Base-by-base conservation (phyloP, 2,329 filamentous ascomycete species). In the Colletotrichum sp. region DNA sequence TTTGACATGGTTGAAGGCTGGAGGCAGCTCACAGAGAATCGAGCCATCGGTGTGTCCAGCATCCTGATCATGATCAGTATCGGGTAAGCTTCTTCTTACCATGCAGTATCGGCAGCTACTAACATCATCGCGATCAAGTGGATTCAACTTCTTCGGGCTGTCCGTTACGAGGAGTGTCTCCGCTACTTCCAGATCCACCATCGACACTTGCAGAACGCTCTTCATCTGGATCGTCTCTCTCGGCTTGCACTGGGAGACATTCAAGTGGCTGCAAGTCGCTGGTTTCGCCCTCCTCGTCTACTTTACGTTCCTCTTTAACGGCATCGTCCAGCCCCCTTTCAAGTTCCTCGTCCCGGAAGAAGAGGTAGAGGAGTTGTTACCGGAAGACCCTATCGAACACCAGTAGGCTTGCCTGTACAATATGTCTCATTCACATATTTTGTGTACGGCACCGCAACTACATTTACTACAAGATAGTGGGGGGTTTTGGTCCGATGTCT, bases 191-290 rank as follows among this genome's bases (percentile, higher is more conserved):
- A 92, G 97, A 76, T 98, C 95, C 36, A 98, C 96, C 36, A 98
- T 99, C 80, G 97, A 99, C 84, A 99, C 97, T 1, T 98, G 96
- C 88, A 93, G 96, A 55, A 99, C 97, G 0, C 91, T 99, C 2
- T 98, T 99, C 86, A 98, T 99, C 85, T 99, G 97, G 97, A 90
- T 99, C 32, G 95, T 98, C 16, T 98, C 95, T 21, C 91, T 99
- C 6, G 95, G 94, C 5, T 90, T 99, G 3, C 96, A 96, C 76
- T 99, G 97, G 97, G 97, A 99, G 86, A 93, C 92, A 0, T 98
- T 99, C 91, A 98, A 98, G 86, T 97, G 95, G 94, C 90, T 99
- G 8, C 97, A 99, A 85, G 95, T 99, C 16, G 83, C 92, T 4
- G 97, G 97, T 2, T 99, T 99, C 80, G 94, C 87, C 3, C 86